phyloP scores from a whole-genome alignment of 108 stramenopile genomes.

The Cyclotella choctawhatcheeana region DNA sequence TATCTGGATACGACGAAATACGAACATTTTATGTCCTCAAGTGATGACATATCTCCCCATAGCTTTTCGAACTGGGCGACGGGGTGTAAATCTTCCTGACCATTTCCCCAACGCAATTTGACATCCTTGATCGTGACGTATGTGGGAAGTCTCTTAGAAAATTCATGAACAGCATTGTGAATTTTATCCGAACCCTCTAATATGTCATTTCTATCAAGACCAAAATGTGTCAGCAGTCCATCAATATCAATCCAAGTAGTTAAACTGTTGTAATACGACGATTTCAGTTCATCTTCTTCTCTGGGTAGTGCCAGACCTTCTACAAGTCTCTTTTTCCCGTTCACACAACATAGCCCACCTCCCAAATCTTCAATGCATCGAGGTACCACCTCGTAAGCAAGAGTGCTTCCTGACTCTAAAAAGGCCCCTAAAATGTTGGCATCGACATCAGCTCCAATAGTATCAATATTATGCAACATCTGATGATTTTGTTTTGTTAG shows the following conservation, averaged over 20 bases:
- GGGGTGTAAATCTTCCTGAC: constrained; percentile 66
- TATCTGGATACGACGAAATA: constrained; percentile 60
- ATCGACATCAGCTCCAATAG: constrained; percentile 65
- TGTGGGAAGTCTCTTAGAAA: constrained; percentile 57
- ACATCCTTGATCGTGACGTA: constrained; percentile 70
- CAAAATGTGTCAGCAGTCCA: constrained; percentile 48
- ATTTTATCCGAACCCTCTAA: constrained; percentile 40
- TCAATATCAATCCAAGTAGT: constrained; percentile 71
- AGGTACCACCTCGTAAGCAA: constrained; percentile 65
- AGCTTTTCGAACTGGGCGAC: constrained; percentile 69
- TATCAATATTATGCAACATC: constrained; percentile 77
- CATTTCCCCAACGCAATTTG: constrained; percentile 66
- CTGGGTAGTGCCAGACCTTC: constrained; percentile 64
- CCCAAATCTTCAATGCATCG: constrained; percentile 64
- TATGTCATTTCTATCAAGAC: constrained; percentile 43
- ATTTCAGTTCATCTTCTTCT: constrained; percentile 66
- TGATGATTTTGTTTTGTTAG: no score
- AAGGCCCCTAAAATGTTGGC: constrained; percentile 61
- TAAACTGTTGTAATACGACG: constrained; percentile 64
- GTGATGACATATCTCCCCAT: constrained; percentile 62
- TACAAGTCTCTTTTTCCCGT: constrained; percentile 57
- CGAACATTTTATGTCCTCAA: constrained; percentile 57
- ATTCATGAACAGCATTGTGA: constrained; percentile 44
- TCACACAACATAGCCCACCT: constrained; percentile 60
- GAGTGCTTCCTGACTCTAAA: constrained; percentile 37